Conservation (phyloP, 2,329 filamentous ascomycete species). For the Meredithiella fracta region DNA sequence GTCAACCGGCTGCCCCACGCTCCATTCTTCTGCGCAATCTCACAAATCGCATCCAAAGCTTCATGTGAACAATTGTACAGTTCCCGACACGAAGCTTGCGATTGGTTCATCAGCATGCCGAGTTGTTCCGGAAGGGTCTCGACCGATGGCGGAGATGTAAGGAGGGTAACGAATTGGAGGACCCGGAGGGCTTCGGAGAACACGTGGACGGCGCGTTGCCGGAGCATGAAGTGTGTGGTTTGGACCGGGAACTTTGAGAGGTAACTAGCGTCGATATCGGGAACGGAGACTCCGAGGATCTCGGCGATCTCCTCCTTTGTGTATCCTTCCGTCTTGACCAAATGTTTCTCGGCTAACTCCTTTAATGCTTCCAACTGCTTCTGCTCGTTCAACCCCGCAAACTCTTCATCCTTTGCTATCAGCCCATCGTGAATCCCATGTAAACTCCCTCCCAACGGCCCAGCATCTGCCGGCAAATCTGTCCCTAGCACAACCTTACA, state of each 20-base stretch:
- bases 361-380: constrained; percentile 18
- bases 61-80: constrained; percentile 83
- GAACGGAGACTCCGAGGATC: constrained; percentile 50
- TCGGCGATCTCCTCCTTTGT: constrained; percentile 69
- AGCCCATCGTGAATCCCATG: constrained; percentile 76
- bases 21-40: constrained; percentile 60
- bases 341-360: constrained; percentile 35
- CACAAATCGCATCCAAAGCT: constrained; percentile 79
- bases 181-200: constrained; percentile 81
- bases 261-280: constrained; percentile 47
- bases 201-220: constrained; percentile 77
- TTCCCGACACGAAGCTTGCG: constrained; percentile 73
- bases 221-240: constrained; percentile 72
- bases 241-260: constrained; percentile 80
- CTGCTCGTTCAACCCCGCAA: constrained; percentile 20
- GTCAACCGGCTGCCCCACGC: constrained; percentile 75
- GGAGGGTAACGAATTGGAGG: constrained; percentile 61
- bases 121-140: constrained; percentile 49
- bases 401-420: constrained; percentile 36
- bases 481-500: constrained; percentile 37
- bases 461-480: constrained; percentile 56
- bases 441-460: constrained; percentile 67
- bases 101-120: constrained; percentile 73
- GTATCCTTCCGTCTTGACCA: constrained; percentile 69
- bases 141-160: constrained; percentile 33